Conservation (phyloP, 495 filamentous ascomycete genomes). For the Lasiosphaeria ovina region DNA sequence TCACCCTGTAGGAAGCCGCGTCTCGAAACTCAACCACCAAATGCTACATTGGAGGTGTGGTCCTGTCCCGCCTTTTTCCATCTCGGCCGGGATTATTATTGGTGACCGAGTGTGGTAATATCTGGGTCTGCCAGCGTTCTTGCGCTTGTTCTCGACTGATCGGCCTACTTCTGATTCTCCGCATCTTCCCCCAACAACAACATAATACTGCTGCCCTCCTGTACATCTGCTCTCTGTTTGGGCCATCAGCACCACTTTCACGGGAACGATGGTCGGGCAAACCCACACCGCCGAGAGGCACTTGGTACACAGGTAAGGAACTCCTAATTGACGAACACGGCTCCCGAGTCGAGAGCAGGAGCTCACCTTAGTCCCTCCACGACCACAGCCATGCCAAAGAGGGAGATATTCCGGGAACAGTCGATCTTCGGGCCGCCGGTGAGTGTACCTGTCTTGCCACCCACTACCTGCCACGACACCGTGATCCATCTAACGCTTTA, state of each 20-base stretch:
- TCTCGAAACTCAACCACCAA: background rate
- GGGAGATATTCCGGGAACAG: constrained; percentile 57
- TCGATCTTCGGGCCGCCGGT: constrained; percentile 51
- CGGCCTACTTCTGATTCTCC: background rate
- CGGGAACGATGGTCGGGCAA: background rate
- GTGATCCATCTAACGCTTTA: background rate
- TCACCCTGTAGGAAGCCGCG: background rate
- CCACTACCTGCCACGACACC: background rate
- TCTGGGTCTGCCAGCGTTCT: background rate
- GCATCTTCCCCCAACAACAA: background rate
- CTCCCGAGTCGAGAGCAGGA: background rate
- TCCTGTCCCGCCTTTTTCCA: background rate
- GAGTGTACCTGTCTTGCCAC: background rate
- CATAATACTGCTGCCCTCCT: background rate
- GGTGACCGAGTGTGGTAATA: background rate
- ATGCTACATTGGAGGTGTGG: background rate
- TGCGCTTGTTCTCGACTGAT: background rate
- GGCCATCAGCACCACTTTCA: background rate
- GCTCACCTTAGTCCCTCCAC: background rate
- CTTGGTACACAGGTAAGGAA: constrained; percentile 4
- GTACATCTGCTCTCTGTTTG: background rate
- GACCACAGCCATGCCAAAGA: constrained; percentile 55
- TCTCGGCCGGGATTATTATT: constrained; percentile 8
- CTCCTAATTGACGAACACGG: background rate
- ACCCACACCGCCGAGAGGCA: background rate